Percentiles rank a stretch among this genome's conserved stretches.
phyloP scores from a whole-genome alignment of 768 basidiomycete genomes.

The Crepidotus variabilis region DNA sequence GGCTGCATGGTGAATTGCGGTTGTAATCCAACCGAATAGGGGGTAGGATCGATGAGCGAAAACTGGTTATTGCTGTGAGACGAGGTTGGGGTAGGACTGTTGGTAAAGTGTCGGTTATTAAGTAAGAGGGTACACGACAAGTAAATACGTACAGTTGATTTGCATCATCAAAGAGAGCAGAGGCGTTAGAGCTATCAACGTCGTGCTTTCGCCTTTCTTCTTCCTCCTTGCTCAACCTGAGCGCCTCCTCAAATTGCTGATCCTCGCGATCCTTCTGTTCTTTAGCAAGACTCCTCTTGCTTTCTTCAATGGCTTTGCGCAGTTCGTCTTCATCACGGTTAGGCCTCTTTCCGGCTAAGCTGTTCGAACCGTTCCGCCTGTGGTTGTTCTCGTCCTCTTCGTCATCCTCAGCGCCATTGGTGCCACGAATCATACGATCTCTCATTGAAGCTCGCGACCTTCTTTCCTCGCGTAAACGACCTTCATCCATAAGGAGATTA shows the following conservation, averaged over 20 bases:
- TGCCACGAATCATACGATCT: constrained; percentile 83
- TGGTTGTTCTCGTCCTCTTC: constrained; percentile 42
- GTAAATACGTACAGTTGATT: constrained; percentile 48
- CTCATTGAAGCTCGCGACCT: constrained; percentile 86
- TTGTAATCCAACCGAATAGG: constrained; percentile 54
- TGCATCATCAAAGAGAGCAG: constrained; percentile 82
- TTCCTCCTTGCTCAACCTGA: constrained; percentile 87
- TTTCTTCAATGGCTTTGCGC: constrained; percentile 83
- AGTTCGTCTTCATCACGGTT: constrained; percentile 81
- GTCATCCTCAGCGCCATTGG: constrained; percentile 31
- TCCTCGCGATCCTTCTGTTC: constrained; percentile 77
- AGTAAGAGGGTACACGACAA: neutral
- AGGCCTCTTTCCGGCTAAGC: constrained; percentile 25
- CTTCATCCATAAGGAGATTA: constrained; percentile 84
- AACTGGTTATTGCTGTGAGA: constrained; percentile 49
- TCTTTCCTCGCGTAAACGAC: constrained; percentile 81
- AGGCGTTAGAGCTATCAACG: constrained; percentile 69
- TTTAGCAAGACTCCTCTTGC: constrained; percentile 66
- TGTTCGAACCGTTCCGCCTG: constrained; percentile 22
- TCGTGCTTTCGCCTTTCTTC: constrained; percentile 72
- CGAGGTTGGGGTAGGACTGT: constrained; percentile 28
- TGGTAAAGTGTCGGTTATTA: constrained; percentile 5
- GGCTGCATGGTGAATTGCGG: constrained; percentile 63
- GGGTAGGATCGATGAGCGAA: constrained; percentile 58
- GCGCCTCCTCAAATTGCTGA: constrained; percentile 76